Evolutionary conservation across 495 filamentous ascomycete species (phyloP), one percentile per base, ranked within the genome.

Genomic region (Hypoxylon lenormandii): DNA sequence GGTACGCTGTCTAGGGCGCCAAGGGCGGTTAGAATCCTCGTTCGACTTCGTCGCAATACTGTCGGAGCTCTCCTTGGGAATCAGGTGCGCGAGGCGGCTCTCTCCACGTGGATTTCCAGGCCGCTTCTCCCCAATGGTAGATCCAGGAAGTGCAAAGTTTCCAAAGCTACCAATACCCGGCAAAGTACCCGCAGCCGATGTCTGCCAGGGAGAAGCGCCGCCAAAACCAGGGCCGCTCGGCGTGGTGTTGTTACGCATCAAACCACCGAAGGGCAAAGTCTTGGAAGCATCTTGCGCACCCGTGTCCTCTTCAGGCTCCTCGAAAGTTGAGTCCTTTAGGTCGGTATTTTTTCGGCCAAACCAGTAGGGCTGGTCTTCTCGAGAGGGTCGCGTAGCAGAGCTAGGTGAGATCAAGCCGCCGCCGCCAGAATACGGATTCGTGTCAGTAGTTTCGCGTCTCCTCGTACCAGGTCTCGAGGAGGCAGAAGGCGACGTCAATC

Each of bases 401-500:
- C 81, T 77, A n/a, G 88, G 82, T 6, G 87, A 84, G 11, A 80
- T 74, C 23, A 85, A 51, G n/a, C 76, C 73, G 8, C 57, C 70
- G 16, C 83, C 82, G 57, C 87, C 68, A 5, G 72, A 85, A 75
- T 90, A 87, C 15, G 86, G 82, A 70, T 91, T 88, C 30, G 90
- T 89, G 66, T 98, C 96, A 23, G 86, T 85, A n/a, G 93, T 94
- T 78, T 97, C 93, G 59, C 95, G 89, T 72, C 93, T 90, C 57
- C 94, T 86, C 19, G 85, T 87, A 13, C 86, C 81, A 5, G 93
- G 92, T 54, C 94, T 88, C 38, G 83, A 80, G 30, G 83, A 80
- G 30, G 85, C 82, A 10, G 85, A 89, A 12, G 94, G 92, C 15
- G 89, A 89, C 6, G 82, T 78, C 12, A 84, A 72, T 10, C 82